phyloP scores from a whole-genome alignment of 768 basidiomycete genomes.

The Tulasnella sp. region DNA sequence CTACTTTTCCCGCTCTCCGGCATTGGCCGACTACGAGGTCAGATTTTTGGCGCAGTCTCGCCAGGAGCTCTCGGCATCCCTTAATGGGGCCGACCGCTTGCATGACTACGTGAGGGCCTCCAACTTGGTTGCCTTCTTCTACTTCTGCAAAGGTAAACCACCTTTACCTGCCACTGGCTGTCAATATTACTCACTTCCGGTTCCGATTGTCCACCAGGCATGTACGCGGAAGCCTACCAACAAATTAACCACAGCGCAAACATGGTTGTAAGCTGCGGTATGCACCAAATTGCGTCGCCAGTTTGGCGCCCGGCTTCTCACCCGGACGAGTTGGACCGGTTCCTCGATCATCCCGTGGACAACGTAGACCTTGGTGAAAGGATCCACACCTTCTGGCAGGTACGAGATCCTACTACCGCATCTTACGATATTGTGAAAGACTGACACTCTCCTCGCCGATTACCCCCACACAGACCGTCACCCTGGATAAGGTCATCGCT shows the following conservation, averaged over 20 bases:
- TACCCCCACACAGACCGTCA: neutral
- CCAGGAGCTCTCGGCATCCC: constrained; percentile 28
- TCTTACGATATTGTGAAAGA: neutral
- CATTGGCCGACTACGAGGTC: constrained; percentile 30
- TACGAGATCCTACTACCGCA: neutral
- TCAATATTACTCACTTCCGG: neutral
- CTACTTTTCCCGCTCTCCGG: constrained; percentile 35
- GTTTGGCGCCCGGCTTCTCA: constrained; percentile 31
- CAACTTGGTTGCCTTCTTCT: constrained; percentile 36
- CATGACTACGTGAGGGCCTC: constrained; percentile 35
- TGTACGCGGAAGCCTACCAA: constrained; percentile 29
- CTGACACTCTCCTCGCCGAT: neutral
- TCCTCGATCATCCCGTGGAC: constrained; percentile 20
- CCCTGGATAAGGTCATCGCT: constrained; percentile 28
- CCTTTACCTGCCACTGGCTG: neutral
- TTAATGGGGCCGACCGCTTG: constrained; percentile 20
- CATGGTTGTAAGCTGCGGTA: constrained; percentile 23
- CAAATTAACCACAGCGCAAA: constrained; percentile 6
- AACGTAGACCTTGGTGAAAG: constrained; percentile 35
- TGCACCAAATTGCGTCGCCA: constrained; percentile 32
- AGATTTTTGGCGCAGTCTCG: constrained; percentile 32
- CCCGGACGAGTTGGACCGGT: neutral
- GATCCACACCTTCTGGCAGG: constrained; percentile 37
- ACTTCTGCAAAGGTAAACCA: constrained; percentile 35
- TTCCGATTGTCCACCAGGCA: neutral